Evolutionary conservation across 1,139 yeast genomes (phyloP), one percentile per base, ranked within the genome.

Genomic region (Torulaspora pretoriensis): DNA sequence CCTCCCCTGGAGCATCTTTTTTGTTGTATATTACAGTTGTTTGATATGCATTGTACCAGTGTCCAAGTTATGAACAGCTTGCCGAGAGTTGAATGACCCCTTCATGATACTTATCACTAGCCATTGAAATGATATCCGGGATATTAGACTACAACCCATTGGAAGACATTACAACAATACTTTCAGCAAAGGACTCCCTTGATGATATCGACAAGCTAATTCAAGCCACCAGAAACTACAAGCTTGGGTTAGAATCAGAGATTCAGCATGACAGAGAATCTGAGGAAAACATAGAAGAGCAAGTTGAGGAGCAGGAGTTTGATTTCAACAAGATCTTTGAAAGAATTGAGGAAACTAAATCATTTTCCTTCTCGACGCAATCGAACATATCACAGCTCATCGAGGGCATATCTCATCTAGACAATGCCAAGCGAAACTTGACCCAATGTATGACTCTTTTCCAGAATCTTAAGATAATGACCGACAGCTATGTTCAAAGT

Each of bases 361-460:
- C 57, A 2, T 66, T 80, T 34, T 79, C 89, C 0, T 59, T 64
- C 2, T 61, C 70, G 6, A 83, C 95, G 0, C 90, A 85, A 48
- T 56, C 66, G 5, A 74, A 81, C 2, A 88, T 90, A 43, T 71
- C 81, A 8, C 66, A 64, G 9, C 83, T 88, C 77, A 90, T 97
- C 0, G 71, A 78, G 4, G 84, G 83, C 39, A 89, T 94, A 47
- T 85, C 87, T 55, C 71, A 75, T 29, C 71, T 92, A 48, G 98
- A 92, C 64, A 78, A 77, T 43, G 81, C 89, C 36, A 94, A 92
- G 68, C 79, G 78, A 61, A 92, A 92, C 61, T 69, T 92, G 42
- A 90, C 88, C 2, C 72, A 79, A 28, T 80, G 94, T 10, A 86
- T 92, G 85, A 88, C 95, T 1, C 80, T 90, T 28, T 73, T 92